phyloP scores from a whole-genome alignment of 2,329 filamentous ascomycete species.

The Calonectria naviculata region DNA sequence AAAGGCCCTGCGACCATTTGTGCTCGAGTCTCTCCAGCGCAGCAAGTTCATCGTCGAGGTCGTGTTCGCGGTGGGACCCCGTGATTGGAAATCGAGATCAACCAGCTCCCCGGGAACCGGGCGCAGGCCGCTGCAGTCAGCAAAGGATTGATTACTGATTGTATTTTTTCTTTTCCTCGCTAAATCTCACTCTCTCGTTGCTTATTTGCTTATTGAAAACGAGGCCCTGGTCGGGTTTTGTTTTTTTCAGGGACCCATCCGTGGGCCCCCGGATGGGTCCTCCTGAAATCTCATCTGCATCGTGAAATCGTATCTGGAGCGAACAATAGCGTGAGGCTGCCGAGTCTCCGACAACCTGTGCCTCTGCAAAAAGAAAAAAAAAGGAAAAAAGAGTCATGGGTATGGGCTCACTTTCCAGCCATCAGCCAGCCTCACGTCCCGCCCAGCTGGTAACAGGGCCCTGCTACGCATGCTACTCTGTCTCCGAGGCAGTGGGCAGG shows the following conservation, averaged over 20 bases:
- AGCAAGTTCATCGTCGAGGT: background rate
- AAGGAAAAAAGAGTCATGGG: background rate
- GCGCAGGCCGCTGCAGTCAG: background rate
- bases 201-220: background rate
- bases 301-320: constrained; percentile 1
- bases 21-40: background rate
- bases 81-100: constrained; percentile 13
- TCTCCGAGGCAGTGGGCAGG: background rate
- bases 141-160: constrained; percentile 1
- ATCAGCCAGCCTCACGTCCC: constrained; percentile 17
- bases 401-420: background rate
- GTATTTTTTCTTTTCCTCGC: background rate
- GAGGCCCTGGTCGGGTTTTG: background rate
- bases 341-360: constrained; percentile 4
- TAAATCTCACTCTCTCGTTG: background rate
- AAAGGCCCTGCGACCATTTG: background rate
- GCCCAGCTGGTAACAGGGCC: constrained; percentile 12
- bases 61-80: constrained; percentile 15
- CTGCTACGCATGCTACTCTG: constrained; percentile 7
- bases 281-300: constrained; percentile 11
- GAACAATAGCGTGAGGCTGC: background rate
- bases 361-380: background rate
- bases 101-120: constrained; percentile 1
- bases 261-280: background rate
- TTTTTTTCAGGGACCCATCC: constrained; percentile 3